These are phyloP conservation scores for Phylloporus arenicola DNA, from an alignment of 768 basidiomycete genomes.

Conservation along the genomic window DNA sequence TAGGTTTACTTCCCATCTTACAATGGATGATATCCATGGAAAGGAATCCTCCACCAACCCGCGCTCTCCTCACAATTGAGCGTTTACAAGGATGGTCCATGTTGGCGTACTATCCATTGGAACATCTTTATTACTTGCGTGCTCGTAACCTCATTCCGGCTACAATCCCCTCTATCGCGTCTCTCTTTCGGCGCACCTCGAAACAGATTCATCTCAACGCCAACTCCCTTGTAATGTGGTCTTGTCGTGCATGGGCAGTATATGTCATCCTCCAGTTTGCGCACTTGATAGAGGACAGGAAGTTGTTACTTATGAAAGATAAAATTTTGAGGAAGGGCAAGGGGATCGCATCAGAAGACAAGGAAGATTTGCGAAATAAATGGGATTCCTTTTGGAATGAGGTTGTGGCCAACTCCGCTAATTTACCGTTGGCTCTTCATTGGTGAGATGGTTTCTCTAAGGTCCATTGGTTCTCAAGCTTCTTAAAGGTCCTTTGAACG, in stretches of 20 bases:
- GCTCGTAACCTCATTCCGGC: slow-evolving; percentile 57
- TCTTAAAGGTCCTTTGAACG: slow-evolving; percentile 56
- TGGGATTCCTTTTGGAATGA: slow-evolving; percentile 72
- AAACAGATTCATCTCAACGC: slow-evolving; percentile 43
- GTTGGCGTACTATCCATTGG: slow-evolving; percentile 75
- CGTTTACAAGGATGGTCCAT: slow-evolving; percentile 71
- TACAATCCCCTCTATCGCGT: slow-evolving; percentile 41
- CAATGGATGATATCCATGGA: slow-evolving; percentile 78
- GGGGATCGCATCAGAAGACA: slow-evolving; percentile 47
- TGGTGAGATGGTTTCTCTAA: slow-evolving; percentile 46
- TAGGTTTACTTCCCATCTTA: slow-evolving; percentile 72
- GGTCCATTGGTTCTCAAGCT: not conserved
- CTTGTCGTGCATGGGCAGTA: slow-evolving; percentile 74
- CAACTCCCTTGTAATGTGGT: slow-evolving; percentile 56
- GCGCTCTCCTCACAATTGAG: slow-evolving; percentile 67
- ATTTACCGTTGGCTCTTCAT: slow-evolving; percentile 80
- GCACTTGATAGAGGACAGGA: slow-evolving; percentile 64
- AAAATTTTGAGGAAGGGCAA: slow-evolving; percentile 54
- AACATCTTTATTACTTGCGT: slow-evolving; percentile 66
- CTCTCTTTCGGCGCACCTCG: slow-evolving; percentile 38
- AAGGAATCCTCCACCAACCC: slow-evolving; percentile 64
- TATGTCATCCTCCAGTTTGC: slow-evolving; percentile 75
- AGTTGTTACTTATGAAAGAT: slow-evolving; percentile 51
- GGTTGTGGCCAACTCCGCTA: slow-evolving; percentile 62
- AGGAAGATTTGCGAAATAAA: slow-evolving; percentile 48